Conservation (phyloP, 2,329 filamentous ascomycete species). For the Colletotrichum tropicicola region DNA sequence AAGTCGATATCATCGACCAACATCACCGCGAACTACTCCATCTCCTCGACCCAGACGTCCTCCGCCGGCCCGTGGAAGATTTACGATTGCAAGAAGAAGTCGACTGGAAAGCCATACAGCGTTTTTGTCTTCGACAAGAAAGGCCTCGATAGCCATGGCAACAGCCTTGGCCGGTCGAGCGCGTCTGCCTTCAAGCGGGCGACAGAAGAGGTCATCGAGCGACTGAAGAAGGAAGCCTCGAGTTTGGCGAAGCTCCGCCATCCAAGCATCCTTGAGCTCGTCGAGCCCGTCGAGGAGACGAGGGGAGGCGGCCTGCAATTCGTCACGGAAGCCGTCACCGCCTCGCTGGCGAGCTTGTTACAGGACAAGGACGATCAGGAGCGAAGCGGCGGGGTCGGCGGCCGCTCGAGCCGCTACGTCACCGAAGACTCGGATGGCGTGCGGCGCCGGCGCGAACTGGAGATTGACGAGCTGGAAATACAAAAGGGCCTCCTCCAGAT, state of each 20-base stretch:
- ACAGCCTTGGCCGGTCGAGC: constrained; percentile 68
- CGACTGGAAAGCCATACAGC: constrained; percentile 86
- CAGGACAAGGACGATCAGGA: constrained; percentile 92
- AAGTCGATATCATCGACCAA: constrained; percentile 93
- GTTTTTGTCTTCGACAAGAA: constrained; percentile 96
- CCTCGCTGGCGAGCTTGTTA: constrained; percentile 83
- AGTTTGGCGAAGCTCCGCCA: constrained; percentile 89
- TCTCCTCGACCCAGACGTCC: constrained; percentile 79
- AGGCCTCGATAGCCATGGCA: constrained; percentile 75
- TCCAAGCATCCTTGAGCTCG: constrained; percentile 89
- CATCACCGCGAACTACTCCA: constrained; percentile 90
- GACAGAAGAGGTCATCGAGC: constrained; percentile 89
- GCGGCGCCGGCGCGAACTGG: constrained; percentile 79
- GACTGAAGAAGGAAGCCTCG: constrained; percentile 90
- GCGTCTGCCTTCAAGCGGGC: constrained; percentile 79
- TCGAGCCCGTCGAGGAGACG: constrained; percentile 95
- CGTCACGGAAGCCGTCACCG: constrained; percentile 89
- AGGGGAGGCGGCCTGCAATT: constrained; percentile 93
- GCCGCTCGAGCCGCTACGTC: constrained; percentile 80
- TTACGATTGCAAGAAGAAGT: constrained; percentile 97
- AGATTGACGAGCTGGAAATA: constrained; percentile 96
- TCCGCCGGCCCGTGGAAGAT: constrained; percentile 95
- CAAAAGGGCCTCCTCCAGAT: constrained; percentile 95
- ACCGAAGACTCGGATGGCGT: constrained; percentile 81
- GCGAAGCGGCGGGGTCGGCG: constrained; percentile 70